Evolutionary conservation across 2,329 filamentous ascomycete species (phyloP).

Genomic region (Tolypocladium nubicola): DNA sequence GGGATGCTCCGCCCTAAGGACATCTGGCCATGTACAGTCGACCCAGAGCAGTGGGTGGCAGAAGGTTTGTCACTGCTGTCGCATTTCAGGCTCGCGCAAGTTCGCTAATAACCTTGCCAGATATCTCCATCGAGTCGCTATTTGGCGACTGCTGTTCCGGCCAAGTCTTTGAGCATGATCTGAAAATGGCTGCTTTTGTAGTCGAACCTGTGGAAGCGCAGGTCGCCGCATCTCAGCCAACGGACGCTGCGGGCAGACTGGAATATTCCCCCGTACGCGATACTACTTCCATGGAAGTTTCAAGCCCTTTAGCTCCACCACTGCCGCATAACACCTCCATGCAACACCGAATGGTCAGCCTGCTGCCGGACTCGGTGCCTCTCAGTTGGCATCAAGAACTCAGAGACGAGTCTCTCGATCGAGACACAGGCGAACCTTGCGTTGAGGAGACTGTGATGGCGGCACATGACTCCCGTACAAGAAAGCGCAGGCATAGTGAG

Average conservation of each 20-base stretch:
- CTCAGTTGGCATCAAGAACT: background rate
- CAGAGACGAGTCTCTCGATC: too few relatives aligned
- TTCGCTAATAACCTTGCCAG: slow-evolving; percentile 11
- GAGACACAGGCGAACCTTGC: background rate
- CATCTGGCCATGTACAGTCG: slow-evolving; percentile 72
- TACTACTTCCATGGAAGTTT: background rate
- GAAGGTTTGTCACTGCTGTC: slow-evolving; percentile 21
- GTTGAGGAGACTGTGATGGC: background rate
- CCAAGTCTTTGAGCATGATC: slow-evolving; percentile 53
- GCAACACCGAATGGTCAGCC: background rate
- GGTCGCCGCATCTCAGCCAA: background rate
- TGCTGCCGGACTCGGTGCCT: background rate
- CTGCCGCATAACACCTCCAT: background rate
- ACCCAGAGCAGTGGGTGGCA: slow-evolving; percentile 49
- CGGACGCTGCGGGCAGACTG: background rate
- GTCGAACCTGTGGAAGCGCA: background rate
- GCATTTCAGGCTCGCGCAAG: too few relatives aligned
- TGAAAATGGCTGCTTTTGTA: slow-evolving; percentile 34
- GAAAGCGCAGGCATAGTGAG: slow-evolving; percentile 12
- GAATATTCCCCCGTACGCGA: background rate
- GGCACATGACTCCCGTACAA: background rate
- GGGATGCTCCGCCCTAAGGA: slow-evolving; percentile 60
- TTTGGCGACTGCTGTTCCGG: slow-evolving; percentile 62
- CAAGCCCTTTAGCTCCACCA: background rate
- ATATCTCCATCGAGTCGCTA: slow-evolving; percentile 51